Percentiles rank a stretch among this genome's conserved stretches.
phyloP scores from a whole-genome alignment of 169 alveolate genomes.

The Neospora caninum region DNA sequence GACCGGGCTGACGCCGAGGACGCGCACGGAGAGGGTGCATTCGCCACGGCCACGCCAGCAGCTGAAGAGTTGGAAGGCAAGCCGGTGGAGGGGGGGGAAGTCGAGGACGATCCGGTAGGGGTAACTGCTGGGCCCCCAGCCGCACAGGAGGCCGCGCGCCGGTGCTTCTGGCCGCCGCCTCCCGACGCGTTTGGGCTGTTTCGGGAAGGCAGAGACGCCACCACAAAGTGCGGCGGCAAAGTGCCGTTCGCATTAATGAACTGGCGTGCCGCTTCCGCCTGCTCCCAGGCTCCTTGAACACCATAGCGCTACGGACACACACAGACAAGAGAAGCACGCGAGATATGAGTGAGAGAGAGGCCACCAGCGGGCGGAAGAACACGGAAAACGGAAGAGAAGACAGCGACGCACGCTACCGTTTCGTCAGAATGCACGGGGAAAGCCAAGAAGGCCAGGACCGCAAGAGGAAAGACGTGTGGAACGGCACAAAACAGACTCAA shows the following conservation, averaged over 20 bases:
- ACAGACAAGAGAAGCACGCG: not conserved
- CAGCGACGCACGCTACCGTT: no score
- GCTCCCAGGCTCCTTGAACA: slow-evolving; percentile 19
- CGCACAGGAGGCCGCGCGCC: not conserved
- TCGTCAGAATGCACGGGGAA: no score
- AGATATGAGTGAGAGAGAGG: not conserved
- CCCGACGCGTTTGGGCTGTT: not conserved
- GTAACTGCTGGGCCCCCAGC: not conserved
- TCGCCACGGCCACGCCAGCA: not conserved
- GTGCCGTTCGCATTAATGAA: not conserved
- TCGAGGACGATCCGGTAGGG: not conserved
- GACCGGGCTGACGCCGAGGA: not conserved
- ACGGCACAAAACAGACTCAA: no score
- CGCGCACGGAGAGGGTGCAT: not conserved
- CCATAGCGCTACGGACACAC: slow-evolving; percentile 1
- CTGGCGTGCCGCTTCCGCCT: slow-evolving; percentile 22
- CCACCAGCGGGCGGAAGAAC: no score
- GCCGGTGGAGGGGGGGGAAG: not conserved
- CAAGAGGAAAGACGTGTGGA: no score
- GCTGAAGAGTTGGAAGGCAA: not conserved
- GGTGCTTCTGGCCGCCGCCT: not conserved
- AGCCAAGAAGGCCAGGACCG: no score
- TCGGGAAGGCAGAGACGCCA: not conserved
- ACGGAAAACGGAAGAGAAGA: no score
- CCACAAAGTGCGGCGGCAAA: slow-evolving; percentile 7